Conservation (phyloP, 1,139 yeast genomes). For the Suhomyces maxii region DNA sequence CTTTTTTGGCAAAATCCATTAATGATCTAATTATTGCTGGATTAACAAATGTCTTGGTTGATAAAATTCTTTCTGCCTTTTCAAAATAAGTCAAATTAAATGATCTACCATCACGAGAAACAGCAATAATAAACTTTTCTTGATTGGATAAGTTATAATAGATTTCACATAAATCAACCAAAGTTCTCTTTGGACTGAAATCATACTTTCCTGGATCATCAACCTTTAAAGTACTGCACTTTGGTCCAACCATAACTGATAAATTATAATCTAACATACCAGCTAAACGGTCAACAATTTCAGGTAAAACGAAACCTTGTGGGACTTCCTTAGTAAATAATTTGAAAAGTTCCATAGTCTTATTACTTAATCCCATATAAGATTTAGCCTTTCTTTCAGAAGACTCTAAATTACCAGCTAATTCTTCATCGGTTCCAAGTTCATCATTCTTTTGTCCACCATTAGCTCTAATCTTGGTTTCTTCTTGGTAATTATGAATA, state of each 20-base stretch:
- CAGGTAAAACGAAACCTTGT: slow-evolving; percentile 79
- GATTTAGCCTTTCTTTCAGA: slow-evolving; percentile 81
- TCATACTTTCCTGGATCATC: slow-evolving; percentile 79
- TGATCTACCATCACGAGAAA: slow-evolving; percentile 89
- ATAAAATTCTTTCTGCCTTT: slow-evolving; percentile 68
- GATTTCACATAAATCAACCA: slow-evolving; percentile 70
- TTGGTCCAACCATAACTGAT: slow-evolving; percentile 90
- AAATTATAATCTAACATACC: slow-evolving; percentile 94
- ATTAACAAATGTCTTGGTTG: slow-evolving; percentile 52
- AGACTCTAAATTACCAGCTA: slow-evolving; percentile 51
- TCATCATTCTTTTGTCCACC: slow-evolving; percentile 43
- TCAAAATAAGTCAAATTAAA: slow-evolving; percentile 64
- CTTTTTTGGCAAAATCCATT: slow-evolving; percentile 57
- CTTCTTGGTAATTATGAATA: slow-evolving; percentile 76
- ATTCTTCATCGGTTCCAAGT: slow-evolving; percentile 62
- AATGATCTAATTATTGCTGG: slow-evolving; percentile 55
- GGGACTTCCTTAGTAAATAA: slow-evolving; percentile 88
- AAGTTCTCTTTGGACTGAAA: slow-evolving; percentile 75
- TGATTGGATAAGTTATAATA: slow-evolving; percentile 70
- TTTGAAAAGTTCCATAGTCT: slow-evolving; percentile 76
- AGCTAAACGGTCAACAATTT: slow-evolving; percentile 89
- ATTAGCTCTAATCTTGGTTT: slow-evolving; percentile 37
- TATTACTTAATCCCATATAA: slow-evolving; percentile 79
- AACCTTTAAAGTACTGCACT: slow-evolving; percentile 85
- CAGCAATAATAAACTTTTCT: slow-evolving; percentile 69